Evolutionary conservation across 495 filamentous ascomycete genomes (phyloP), one percentile per base, ranked within the genome.

Genomic region (Aspergillus sclerotioniger): DNA sequence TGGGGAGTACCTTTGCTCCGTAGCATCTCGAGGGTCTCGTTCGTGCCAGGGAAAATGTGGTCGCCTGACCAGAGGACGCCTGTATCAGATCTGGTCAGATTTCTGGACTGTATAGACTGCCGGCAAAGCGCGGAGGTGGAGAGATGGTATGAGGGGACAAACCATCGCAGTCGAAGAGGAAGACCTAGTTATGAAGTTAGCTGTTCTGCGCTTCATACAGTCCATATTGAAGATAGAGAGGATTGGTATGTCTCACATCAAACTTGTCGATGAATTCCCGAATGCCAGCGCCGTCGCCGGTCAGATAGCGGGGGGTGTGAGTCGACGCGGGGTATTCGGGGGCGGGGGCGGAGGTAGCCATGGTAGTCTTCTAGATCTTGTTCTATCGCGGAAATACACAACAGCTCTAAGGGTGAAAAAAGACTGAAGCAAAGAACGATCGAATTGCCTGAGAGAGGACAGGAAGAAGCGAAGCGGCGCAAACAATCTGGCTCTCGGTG

Each of bases 161-260:
- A 96, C 93, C 94, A 84, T 98, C 94, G 73, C 94, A 98, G 69
- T 98, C 94, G 63, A 98, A 90, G 8, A 98, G 77, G 68, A 98
- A 98, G 29, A 90, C 84, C 93, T 98, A 64, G 39, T 32, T 5
- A 0, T 12, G 3, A 32, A 7, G 17, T 50, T 31, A 50, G 47
- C 47, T 13, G 25, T 39, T 53, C 35, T 15, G 13, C 7, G 12
- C 13, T 41, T 41, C 33, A 13, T 1, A 13, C 2, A 35, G 13
- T 35, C 33, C 33, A 3, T 41, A n/a, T 41, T n/a, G 5, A n/a
- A n/a, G 37, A 15, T 15, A 6, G 13, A n/a, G 37, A 41, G 37
- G 13, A 21, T 44, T 9, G 55, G n/a, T 33, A 44, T 9, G 16
- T 84, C 92, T 66, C 68, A 96, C 92, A 77, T 98, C 95, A 64